A percentile compares a stretch with the other conserved stretches of the same genome.
Evolutionary conservation across 2,329 filamentous ascomycete species (phyloP).

Genomic region (Gnomoniopsis smithogilvyi): DNA sequence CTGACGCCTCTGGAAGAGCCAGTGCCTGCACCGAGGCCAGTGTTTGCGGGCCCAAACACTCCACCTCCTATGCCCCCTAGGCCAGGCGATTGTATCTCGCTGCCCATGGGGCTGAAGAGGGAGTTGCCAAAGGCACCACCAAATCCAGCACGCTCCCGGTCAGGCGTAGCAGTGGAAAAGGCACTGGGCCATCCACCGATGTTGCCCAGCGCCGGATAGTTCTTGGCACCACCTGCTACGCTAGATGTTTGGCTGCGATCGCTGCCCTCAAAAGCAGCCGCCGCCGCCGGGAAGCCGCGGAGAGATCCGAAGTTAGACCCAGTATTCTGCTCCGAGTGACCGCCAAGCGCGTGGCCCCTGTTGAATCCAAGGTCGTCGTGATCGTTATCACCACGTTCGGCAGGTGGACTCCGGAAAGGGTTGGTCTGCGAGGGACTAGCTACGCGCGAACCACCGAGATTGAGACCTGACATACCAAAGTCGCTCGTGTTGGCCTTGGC

Average conservation of each 20-base stretch:
- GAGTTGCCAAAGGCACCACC: constrained; percentile 70
- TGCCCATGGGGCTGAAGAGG: constrained; percentile 69
- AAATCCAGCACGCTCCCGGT: constrained; percentile 57
- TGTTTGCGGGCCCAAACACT: constrained; percentile 64
- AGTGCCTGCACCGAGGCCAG: constrained; percentile 47
- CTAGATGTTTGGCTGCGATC: constrained; percentile 94
- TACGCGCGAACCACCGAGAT: constrained; percentile 56
- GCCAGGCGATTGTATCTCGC: constrained; percentile 72
- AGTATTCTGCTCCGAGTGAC: constrained; percentile 34
- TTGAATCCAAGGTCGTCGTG: constrained; percentile 51
- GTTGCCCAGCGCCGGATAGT: constrained; percentile 61
- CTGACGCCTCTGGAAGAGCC: constrained; percentile 72
- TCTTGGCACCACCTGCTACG: constrained; percentile 63
- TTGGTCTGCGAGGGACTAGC: constrained; percentile 94
- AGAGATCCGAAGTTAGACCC: constrained; percentile 50
- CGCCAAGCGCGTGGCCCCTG: constrained; percentile 42
- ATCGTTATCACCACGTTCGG: constrained; percentile 58
- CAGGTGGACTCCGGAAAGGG: constrained; percentile 87
- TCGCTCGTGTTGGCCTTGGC: constrained; percentile 53
- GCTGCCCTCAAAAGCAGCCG: constrained; percentile 59
- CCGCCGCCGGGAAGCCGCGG: constrained; percentile 44
- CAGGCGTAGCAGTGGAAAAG: constrained; percentile 63
- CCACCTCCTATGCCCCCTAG: constrained; percentile 60
- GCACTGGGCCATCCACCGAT: constrained; percentile 60
- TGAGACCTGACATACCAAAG: constrained; percentile 61